Conservation (phyloP, 768 basidiomycete genomes). For the Tylopilus plumbeoviolaceoides region DNA sequence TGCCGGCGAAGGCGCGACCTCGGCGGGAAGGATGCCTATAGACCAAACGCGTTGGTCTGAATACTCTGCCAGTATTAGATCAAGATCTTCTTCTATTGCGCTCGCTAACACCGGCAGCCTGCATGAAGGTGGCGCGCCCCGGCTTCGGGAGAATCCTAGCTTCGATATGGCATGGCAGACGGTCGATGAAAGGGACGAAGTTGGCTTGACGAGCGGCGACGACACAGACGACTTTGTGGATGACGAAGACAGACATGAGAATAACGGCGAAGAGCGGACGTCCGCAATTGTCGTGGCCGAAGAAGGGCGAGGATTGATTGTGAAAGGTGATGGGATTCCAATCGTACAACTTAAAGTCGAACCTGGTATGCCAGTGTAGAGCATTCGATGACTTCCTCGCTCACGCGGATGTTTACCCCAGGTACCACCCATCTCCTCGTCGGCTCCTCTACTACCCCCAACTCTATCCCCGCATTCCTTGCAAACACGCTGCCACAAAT, state of each 20-base stretch:
- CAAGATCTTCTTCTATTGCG: slow-evolving; percentile 66
- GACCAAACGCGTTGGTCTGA: slow-evolving; percentile 77
- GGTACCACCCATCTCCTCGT: slow-evolving; percentile 94
- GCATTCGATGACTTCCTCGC: background rate
- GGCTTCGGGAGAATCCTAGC: slow-evolving; percentile 61
- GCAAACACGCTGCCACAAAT: slow-evolving; percentile 67
- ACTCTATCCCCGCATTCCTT: slow-evolving; percentile 74
- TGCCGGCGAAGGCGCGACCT: slow-evolving; percentile 45
- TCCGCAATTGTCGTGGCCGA: slow-evolving; percentile 77
- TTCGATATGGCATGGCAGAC: slow-evolving; percentile 75
- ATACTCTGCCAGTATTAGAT: slow-evolving; percentile 59
- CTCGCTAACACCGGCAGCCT: slow-evolving; percentile 39
- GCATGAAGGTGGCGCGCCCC: slow-evolving; percentile 41
- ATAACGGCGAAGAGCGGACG: slow-evolving; percentile 64
- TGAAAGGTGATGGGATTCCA: slow-evolving; percentile 62
- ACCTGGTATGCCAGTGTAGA: slow-evolving; percentile 51
- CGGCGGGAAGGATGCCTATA: slow-evolving; percentile 47
- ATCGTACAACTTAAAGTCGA: slow-evolving; percentile 61
- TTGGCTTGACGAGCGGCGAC: slow-evolving; percentile 50
- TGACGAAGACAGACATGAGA: slow-evolving; percentile 46
- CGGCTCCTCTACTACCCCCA: slow-evolving; percentile 74
- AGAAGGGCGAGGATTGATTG: slow-evolving; percentile 80
- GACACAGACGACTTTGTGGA: slow-evolving; percentile 51
- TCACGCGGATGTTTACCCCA: slow-evolving; percentile 29
- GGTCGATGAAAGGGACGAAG: slow-evolving; percentile 69